These are phyloP conservation scores for Penicillium crystallinum DNA, from an alignment of 495 filamentous ascomycete species.

Conservation along the genomic window DNA sequence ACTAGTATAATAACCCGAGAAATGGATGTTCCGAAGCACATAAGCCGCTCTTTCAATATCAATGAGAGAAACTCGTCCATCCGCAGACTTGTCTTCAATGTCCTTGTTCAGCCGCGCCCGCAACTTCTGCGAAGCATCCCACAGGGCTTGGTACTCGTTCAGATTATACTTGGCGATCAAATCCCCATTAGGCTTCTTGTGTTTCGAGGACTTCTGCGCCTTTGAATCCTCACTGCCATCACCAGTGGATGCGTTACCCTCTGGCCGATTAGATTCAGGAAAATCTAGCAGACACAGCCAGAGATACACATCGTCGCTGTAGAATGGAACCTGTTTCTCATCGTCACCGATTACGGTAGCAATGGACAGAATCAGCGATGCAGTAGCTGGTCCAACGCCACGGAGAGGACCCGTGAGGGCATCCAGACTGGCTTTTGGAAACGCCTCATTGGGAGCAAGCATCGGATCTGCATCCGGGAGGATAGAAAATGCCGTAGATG, in stretches of 20 bases:
- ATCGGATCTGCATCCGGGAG: slow-evolving; percentile 15
- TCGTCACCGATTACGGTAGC: slow-evolving; percentile 33
- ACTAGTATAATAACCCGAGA: slow-evolving; percentile 19
- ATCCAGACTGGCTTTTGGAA: slow-evolving; percentile 42
- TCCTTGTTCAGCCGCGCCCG: slow-evolving; percentile 36
- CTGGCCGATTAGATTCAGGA: not conserved
- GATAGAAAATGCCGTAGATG: slow-evolving; percentile 41
- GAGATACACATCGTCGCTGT: slow-evolving; percentile 68
- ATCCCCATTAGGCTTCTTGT: slow-evolving; percentile 34
- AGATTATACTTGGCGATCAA: slow-evolving; percentile 58
- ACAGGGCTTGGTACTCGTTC: slow-evolving; percentile 57
- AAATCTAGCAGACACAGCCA: slow-evolving; percentile 50
- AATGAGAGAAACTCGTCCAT: slow-evolving; percentile 38
- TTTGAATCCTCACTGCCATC: not conserved
- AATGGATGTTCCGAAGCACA: slow-evolving; percentile 40
- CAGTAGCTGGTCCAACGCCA: slow-evolving; percentile 70
- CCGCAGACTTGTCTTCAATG: not conserved
- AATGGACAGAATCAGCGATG: slow-evolving; percentile 62
- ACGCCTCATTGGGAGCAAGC: slow-evolving; percentile 14
- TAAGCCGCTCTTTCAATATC: slow-evolving; percentile 68
- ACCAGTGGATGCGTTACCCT: not conserved
- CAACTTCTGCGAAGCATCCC: slow-evolving; percentile 39
- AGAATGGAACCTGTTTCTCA: slow-evolving; percentile 56
- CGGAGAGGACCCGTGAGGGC: slow-evolving; percentile 47
- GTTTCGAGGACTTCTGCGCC: slow-evolving; percentile 29